Evolutionary conservation across 805 yeast genomes (phyloP).

Genomic region (Blastobotrys attinorum): DNA sequence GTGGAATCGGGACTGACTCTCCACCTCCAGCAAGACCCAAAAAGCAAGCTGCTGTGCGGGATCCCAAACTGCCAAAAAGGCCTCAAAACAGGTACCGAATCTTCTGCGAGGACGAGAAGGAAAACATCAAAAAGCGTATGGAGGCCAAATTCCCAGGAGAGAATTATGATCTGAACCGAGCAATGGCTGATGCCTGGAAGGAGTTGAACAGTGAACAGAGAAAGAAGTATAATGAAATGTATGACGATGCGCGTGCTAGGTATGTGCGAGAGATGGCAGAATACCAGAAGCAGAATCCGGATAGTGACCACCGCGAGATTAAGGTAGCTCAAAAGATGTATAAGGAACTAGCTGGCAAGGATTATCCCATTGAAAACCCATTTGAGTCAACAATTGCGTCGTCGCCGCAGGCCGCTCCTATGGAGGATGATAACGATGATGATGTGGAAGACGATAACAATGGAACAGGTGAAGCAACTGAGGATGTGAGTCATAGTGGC

Average conservation of each 20-base stretch:
- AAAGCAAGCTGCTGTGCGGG: constrained; percentile 43
- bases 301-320: not conserved
- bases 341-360: constrained; percentile 1
- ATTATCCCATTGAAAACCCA: not conserved
- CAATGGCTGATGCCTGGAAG: constrained; percentile 83
- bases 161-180: constrained; percentile 59
- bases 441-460: constrained; percentile 5
- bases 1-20: constrained; percentile 17
- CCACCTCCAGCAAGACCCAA: constrained; percentile 26
- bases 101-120: constrained; percentile 83
- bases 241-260: constrained; percentile 70
- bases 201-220: constrained; percentile 56
- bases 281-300: constrained; percentile 27
- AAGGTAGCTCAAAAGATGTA: constrained; percentile 1
- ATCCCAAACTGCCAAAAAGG: constrained; percentile 79
- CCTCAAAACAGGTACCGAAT: constrained; percentile 86
- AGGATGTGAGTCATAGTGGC: constrained; percentile 4
- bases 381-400: not conserved
- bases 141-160: constrained; percentile 44
- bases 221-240: constrained; percentile 64
- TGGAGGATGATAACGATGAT: constrained; percentile 21
- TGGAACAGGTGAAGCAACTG: not conserved
- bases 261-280: constrained; percentile 65
- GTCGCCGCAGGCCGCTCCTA: constrained; percentile 1
- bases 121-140: constrained; percentile 51